These are phyloP conservation scores for Apiotrichum gamsii DNA, from an alignment of 1,284 basidiomycete species.

Conservation along the genomic window DNA sequence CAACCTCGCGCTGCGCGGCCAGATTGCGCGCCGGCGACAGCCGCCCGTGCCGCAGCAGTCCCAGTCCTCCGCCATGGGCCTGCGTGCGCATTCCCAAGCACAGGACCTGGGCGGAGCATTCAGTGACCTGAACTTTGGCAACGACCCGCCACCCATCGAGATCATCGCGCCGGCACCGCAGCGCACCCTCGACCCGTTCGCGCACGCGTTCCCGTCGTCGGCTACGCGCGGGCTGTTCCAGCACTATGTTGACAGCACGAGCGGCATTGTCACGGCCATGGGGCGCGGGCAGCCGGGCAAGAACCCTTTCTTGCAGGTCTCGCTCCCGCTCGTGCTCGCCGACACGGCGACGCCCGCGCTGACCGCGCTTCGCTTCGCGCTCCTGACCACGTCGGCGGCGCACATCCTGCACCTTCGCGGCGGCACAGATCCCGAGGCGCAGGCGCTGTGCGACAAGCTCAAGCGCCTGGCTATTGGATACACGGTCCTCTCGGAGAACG, in stretches of 20 bases:
- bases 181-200: constrained; percentile 7
- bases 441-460: constrained; percentile 2
- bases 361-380: constrained; percentile 14
- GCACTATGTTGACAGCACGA: constrained; percentile 14
- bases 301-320: constrained; percentile 15
- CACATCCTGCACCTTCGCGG: constrained; percentile 13
- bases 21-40: background rate
- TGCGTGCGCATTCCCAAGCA: too few species aligned
- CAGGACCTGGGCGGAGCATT: too few species aligned
- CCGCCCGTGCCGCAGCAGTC: too few species aligned
- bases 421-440: background rate
- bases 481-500: constrained; percentile 6
- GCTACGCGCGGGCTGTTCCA: constrained; percentile 16
- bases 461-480: constrained; percentile 5
- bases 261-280: constrained; percentile 16
- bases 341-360: constrained; percentile 6
- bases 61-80: too few species aligned
- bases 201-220: constrained; percentile 15
- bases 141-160: background rate
- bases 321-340: constrained; percentile 10
- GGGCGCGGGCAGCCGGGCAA: constrained; percentile 1
- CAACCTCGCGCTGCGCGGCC: background rate
- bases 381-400: constrained; percentile 17
- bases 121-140: too few species aligned
- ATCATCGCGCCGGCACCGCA: background rate